Conservation (phyloP, 2,329 filamentous ascomycete genomes). For the Gaeumannomyces sp. region DNA sequence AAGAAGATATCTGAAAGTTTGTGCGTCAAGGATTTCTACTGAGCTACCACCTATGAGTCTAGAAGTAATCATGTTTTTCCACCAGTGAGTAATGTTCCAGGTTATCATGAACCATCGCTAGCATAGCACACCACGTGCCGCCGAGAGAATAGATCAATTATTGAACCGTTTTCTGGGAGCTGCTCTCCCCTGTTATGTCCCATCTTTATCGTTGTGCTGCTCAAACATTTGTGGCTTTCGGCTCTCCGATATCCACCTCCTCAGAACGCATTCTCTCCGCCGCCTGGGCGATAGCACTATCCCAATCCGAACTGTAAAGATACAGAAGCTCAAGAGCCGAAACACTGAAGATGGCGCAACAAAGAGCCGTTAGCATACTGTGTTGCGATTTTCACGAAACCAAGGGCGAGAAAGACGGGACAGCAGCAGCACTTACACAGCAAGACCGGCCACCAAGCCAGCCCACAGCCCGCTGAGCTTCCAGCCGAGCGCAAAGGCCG, state of each 20-base stretch:
- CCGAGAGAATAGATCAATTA: background rate
- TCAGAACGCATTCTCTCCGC: constrained; percentile 10
- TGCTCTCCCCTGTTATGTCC: background rate
- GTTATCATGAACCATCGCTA: no score
- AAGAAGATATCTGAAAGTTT: no score
- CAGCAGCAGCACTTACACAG: constrained; percentile 25
- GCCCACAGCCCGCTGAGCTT: constrained; percentile 62
- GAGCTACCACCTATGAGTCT: no score
- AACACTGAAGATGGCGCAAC: constrained; percentile 13
- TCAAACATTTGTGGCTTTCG: constrained; percentile 1
- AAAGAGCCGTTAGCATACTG: background rate
- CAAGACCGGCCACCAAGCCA: constrained; percentile 54
- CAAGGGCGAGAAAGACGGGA: background rate
- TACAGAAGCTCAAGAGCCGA: constrained; percentile 20
- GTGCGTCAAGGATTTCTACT: no score
- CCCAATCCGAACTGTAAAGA: constrained; percentile 20
- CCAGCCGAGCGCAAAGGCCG: constrained; percentile 60
- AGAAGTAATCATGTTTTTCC: no score
- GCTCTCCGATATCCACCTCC: constrained; percentile 5
- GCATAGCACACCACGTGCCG: no score
- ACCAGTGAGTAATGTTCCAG: no score
- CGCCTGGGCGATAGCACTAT: constrained; percentile 13
- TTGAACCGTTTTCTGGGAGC: background rate
- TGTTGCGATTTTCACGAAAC: background rate
- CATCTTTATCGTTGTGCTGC: background rate